These are phyloP conservation scores for Didymella keratinophila DNA, from an alignment of 2,329 filamentous ascomycete species.

Conservation along the genomic window DNA sequence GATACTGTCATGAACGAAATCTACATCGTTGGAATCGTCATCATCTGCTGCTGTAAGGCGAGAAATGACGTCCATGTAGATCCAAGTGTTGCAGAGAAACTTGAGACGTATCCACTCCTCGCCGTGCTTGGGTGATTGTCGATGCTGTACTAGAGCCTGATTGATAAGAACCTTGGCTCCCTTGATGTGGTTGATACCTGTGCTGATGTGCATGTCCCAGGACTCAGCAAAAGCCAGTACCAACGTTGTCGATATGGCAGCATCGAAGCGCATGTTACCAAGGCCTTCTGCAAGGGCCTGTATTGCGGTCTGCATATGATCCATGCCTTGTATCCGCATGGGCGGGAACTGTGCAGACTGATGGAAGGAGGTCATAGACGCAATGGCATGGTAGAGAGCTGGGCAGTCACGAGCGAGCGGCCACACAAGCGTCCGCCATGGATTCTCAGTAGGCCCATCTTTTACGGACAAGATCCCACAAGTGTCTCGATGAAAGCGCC, in stretches of 20 bases:
- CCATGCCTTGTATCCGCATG: constrained; percentile 69
- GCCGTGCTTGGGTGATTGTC: constrained; percentile 52
- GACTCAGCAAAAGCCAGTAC: constrained; percentile 74
- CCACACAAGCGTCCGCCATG: constrained; percentile 76
- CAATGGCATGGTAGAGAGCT: constrained; percentile 72
- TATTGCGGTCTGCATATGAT: constrained; percentile 73
- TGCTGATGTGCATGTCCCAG: constrained; percentile 74
- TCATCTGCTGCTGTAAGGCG: constrained; percentile 69
- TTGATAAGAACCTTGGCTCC: constrained; percentile 71
- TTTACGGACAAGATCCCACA: constrained; percentile 76
- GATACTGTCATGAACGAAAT: constrained; percentile 49
- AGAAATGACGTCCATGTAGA: constrained; percentile 77
- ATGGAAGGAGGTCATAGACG: constrained; percentile 74
- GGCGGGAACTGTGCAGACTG: constrained; percentile 65
- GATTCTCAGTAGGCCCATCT: constrained; percentile 73
- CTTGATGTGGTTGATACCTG: constrained; percentile 73
- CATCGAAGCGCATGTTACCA: constrained; percentile 69
- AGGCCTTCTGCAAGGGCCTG: constrained; percentile 66
- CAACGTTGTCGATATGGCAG: constrained; percentile 73
- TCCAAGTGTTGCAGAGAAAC: constrained; percentile 75
- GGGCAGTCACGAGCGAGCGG: constrained; percentile 70
- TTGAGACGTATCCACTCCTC: constrained; percentile 60
- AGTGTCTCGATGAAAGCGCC: constrained; percentile 70
- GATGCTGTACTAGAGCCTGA: constrained; percentile 62
- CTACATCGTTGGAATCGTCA: constrained; percentile 63